These are phyloP conservation scores for Backusella macrospora DNA, from an alignment of 192 early-diverging fungal species.

Conservation along the genomic window DNA sequence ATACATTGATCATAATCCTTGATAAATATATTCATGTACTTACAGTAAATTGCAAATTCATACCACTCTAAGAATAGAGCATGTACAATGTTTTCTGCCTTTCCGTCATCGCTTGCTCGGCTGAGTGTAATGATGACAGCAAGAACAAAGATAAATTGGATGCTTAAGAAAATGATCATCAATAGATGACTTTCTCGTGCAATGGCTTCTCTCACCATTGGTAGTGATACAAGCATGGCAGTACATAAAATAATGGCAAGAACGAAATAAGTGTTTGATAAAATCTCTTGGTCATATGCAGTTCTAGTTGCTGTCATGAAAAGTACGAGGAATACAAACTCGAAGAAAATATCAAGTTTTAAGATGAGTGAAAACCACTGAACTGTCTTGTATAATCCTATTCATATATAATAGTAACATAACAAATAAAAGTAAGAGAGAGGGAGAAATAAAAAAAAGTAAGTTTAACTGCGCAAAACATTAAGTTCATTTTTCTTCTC, in stretches of 20 bases:
- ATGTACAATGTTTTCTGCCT: not conserved
- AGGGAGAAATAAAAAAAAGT: not conserved
- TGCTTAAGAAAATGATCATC: not conserved
- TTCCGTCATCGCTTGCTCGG: not conserved
- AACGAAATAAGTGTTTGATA: not conserved
- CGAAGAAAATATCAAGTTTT: constrained; percentile 8
- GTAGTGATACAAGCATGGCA: constrained; percentile 3
- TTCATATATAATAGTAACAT: too few species aligned
- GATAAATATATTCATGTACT: not conserved
- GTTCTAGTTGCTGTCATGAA: constrained; percentile 5
- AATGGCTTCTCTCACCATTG: constrained; percentile 1
- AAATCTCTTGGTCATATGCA: not conserved
- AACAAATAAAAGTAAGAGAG: not conserved
- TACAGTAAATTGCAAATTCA: constrained; percentile 13
- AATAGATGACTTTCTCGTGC: constrained; percentile 6
- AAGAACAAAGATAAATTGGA: not conserved
- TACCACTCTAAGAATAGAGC: not conserved
- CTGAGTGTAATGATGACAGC: constrained; percentile 5
- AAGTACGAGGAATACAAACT: constrained; percentile 1
- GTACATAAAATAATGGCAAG: constrained; percentile 4
- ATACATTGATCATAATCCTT: too few species aligned
- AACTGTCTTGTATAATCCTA: constrained; percentile 8
- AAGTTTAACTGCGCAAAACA: constrained; percentile 5
- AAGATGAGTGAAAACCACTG: constrained; percentile 8
- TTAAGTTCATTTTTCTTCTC: too few species aligned